Evolutionary conservation across 129 eudicot genomes (phyloP).

Genomic region (Rutidosis leptorrhynchoides): DNA sequence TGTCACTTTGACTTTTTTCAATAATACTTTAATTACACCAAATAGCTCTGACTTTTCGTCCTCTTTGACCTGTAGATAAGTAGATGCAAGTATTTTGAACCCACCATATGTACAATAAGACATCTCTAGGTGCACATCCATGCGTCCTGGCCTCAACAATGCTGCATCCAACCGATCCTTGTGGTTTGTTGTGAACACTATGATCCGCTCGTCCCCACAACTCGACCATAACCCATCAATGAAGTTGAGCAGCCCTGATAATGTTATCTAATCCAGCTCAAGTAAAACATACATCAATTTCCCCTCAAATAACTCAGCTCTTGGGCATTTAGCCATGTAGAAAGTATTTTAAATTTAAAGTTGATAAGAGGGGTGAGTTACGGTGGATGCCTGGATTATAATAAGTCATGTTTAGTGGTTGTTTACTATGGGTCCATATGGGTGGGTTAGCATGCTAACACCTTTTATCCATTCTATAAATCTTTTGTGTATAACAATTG

Average conservation of each 20-base stretch:
- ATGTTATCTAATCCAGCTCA: constrained; percentile 36
- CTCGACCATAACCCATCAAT: constrained; percentile 63
- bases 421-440: background rate
- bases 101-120: too few relatives aligned
- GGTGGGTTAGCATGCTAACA: background rate
- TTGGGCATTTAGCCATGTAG: background rate
- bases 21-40: constrained; percentile 22
- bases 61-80: constrained; percentile 37
- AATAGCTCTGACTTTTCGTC: constrained; percentile 34
- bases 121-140: too few relatives aligned
- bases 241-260: constrained; percentile 56
- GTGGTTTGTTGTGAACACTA: constrained; percentile 55
- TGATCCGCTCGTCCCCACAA: constrained; percentile 57
- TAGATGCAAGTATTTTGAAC: constrained; percentile 43
- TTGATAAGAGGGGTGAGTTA: background rate
- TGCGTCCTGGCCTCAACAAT: constrained; percentile 52
- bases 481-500: background rate
- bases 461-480: background rate
- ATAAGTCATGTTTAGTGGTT: background rate
- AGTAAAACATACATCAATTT: constrained; percentile 12
- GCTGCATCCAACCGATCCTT: constrained; percentile 51
- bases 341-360: background rate
- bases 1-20: constrained; percentile 40
- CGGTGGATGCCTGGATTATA: background rate
- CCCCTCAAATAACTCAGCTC: background rate